Evolutionary conservation across 1,284 basidiomycete genomes (phyloP), one percentile per base, ranked within the genome.

Genomic region (Apiotrichum akiyoshidainum): DNA sequence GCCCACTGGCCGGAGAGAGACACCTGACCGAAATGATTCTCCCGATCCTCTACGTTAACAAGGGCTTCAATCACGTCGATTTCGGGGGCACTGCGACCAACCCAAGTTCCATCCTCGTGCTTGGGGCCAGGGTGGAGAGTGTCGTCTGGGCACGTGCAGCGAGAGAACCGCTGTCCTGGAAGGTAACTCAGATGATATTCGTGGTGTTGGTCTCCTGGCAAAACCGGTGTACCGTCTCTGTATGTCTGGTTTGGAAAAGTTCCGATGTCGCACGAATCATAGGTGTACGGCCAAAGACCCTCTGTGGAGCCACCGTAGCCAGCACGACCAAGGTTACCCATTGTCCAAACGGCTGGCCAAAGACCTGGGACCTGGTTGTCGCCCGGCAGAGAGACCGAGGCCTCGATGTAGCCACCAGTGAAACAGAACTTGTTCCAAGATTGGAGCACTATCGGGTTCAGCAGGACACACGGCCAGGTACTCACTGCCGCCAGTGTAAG

Each of bases 321-420:
- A 78, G 80, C 21, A 77, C 65, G 61, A 76, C 79, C 92, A 4
- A 96, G 82, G 70, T 95, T 95, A 4, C 92, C 92, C 89, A 96
- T 90, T 8, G 88, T 90, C 92, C 92, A 94, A 59, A 88, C 74
- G 46, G 86, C 87, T 21, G 88, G 88, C 88, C 88, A 91, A 34
- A 89, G 79, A 42, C 85, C 85, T 37, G 66, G 60, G 21, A 71
- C 50, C 6, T 46, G 44, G 44, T 60, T 64, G 41, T 59, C 66
- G 21, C 94, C 95, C 0, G 95, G 94, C 11, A 97, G 79, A n/a
- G 83, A 84, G n/a, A 93, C 85, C 8, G 83, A 81, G 5, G 83
- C 82, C 68, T 81, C 81, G 49, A 81, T 56, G 58, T 72, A 72
- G 5, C 65, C 65, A 39, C 66, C 40, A 81, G 81, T 46, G 68